These are phyloP conservation scores for Coprinopsis marcescibilis DNA, from an alignment of 768 basidiomycete species.

Conservation along the genomic window DNA sequence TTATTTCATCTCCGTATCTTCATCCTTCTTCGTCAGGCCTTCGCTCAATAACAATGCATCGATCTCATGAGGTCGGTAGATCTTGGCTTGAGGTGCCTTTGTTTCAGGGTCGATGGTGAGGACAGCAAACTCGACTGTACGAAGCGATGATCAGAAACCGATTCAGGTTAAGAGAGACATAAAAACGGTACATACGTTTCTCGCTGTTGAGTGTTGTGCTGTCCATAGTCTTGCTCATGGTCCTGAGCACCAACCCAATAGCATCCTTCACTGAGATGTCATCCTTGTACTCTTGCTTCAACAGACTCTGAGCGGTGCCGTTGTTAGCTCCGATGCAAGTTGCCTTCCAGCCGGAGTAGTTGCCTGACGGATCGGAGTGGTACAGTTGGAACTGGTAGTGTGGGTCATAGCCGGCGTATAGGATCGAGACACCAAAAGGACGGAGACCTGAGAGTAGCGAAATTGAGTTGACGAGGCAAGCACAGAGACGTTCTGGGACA, in stretches of 20 bases:
- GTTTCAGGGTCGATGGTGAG: conserved; percentile 76
- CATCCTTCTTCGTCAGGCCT: conserved; percentile 83
- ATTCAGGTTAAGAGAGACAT: background rate
- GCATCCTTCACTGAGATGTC: conserved; percentile 89
- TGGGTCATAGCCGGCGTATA: conserved; percentile 96
- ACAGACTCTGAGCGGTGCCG: conserved; percentile 87
- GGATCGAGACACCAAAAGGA: conserved; percentile 94
- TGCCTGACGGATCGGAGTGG: conserved; percentile 97
- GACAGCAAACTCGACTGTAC: conserved; percentile 90
- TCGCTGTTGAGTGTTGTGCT: conserved; percentile 94
- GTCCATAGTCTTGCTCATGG: conserved; percentile 99
- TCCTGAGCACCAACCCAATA: conserved; percentile 83
- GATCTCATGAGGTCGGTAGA: conserved; percentile 84
- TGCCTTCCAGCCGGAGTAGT: conserved; percentile 98
- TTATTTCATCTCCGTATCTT: conserved; percentile 71
- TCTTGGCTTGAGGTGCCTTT: conserved; percentile 82
- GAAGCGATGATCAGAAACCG: conserved; percentile 6
- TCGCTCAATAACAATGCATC: conserved; percentile 75
- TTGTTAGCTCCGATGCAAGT: conserved; percentile 99
- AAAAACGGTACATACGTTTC: conserved; percentile 60
- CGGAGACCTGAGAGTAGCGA: conserved; percentile 67
- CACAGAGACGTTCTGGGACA: conserved; percentile 16
- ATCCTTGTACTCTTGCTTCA: conserved; percentile 99
- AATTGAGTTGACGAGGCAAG: background rate
- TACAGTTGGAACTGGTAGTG: conserved; percentile 97